Evolutionary conservation across 1,284 basidiomycete genomes (phyloP).

Genomic region (Leccinum cinnamomeum): DNA sequence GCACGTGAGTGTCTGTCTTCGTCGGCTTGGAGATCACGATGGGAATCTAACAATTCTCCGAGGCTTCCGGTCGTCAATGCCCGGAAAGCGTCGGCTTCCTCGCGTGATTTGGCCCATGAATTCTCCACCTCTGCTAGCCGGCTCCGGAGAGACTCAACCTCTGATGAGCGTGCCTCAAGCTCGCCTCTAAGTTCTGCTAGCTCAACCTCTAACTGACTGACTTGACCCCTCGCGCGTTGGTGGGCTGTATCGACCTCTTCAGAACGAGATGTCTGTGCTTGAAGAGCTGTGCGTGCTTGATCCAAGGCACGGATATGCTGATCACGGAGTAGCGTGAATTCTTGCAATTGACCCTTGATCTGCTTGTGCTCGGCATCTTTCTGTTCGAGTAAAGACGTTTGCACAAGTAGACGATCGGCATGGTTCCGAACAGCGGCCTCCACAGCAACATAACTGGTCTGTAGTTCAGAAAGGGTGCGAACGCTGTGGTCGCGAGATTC

Average conservation of each 20-base stretch:
- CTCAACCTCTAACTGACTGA: constrained; percentile 69
- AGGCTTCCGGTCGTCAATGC: constrained; percentile 82
- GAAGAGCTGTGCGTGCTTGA: constrained; percentile 79
- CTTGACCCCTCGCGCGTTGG: constrained; percentile 65
- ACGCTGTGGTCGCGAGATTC: constrained; percentile 71
- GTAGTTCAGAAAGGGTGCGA: constrained; percentile 73
- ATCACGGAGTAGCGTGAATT: constrained; percentile 66
- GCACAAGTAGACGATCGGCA: constrained; percentile 69
- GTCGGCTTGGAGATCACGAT: constrained; percentile 77
- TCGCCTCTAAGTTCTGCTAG: constrained; percentile 77
- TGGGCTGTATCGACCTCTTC: constrained; percentile 81
- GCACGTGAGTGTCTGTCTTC: constrained; percentile 73
- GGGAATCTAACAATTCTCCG: constrained; percentile 82
- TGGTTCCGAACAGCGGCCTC: constrained; percentile 81
- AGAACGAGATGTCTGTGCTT: constrained; percentile 74
- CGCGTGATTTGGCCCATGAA: constrained; percentile 83
- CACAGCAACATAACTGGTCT: constrained; percentile 60
- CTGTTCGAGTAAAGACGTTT: constrained; percentile 77
- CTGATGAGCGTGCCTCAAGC: constrained; percentile 69
- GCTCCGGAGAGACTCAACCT: constrained; percentile 67
- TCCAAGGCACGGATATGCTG: constrained; percentile 86
- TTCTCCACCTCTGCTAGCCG: constrained; percentile 78
- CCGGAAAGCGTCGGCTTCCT: constrained; percentile 86
- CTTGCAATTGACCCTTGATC: constrained; percentile 71
- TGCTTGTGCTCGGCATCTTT: constrained; percentile 78